Percentiles rank a stretch among this genome's conserved stretches.
Evolutionary conservation across 164 flowering plant species (phyloP).

Genomic region (Amborella trichopoda): DNA sequence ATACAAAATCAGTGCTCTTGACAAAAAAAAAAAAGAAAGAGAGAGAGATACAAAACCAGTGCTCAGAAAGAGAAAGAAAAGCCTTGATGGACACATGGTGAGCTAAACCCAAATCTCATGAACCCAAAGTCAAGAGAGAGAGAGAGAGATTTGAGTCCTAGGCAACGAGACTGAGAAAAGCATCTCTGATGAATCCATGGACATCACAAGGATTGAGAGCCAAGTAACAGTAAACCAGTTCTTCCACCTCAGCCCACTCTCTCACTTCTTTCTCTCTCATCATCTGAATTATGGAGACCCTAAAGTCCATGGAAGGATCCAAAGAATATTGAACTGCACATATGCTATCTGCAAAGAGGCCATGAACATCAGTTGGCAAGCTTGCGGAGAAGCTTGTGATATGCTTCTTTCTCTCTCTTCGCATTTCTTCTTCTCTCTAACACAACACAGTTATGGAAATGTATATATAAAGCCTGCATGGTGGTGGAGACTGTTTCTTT

Average conservation of each 20-base stretch:
- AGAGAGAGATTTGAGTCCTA: neutral
- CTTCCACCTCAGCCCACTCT: conserved; percentile 49
- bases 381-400: conserved; percentile 59
- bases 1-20: too few relatives aligned
- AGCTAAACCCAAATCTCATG: too few relatives aligned
- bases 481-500: too few relatives aligned
- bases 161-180: conserved; percentile 27
- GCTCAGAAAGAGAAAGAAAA: too few relatives aligned
- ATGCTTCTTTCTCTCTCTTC: too few relatives aligned
- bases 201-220: conserved; percentile 39
- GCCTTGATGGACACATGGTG: too few relatives aligned
- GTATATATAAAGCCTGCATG: too few relatives aligned
- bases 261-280: conserved; percentile 24
- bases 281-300: conserved; percentile 42
- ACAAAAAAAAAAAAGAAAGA: too few relatives aligned
- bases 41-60: too few relatives aligned
- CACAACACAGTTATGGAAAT: too few relatives aligned
- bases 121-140: too few relatives aligned
- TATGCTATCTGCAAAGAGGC: conserved; percentile 27
- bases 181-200: conserved; percentile 27
- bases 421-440: too few relatives aligned
- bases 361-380: conserved; percentile 32
- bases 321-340: conserved; percentile 37
- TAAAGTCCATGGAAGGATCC: conserved; percentile 30
- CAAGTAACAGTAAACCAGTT: conserved; percentile 41